Evolutionary conservation across 192 early-diverging fungal genomes (phyloP).

Genomic region (Allomyces macrogynus): DNA sequence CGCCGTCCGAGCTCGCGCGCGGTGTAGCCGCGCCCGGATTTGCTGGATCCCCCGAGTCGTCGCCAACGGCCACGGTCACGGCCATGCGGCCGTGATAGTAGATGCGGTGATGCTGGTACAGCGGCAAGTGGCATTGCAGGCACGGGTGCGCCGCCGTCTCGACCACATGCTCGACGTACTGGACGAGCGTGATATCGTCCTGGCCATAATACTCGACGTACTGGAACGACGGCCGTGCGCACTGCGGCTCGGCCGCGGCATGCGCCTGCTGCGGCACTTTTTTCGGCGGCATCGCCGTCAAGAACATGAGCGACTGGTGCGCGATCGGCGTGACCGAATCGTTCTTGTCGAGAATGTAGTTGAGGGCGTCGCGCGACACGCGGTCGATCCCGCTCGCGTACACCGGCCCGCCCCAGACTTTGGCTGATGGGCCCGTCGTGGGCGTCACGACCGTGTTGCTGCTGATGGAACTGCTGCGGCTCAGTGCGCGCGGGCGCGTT

Average conservation of each 20-base stretch:
- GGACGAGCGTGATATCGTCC: constrained; percentile 67
- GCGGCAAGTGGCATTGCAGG: constrained; percentile 51
- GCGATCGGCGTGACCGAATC: neutral
- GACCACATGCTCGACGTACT: constrained; percentile 58
- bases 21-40: neutral
- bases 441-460: constrained; percentile 20
- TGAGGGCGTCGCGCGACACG: neutral
- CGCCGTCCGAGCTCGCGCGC: neutral
- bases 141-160: constrained; percentile 33
- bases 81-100: constrained; percentile 70
- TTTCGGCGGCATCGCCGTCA: neutral
- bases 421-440: constrained; percentile 21
- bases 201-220: constrained; percentile 59
- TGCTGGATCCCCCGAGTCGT: constrained; percentile 1
- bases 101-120: constrained; percentile 60
- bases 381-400: neutral
- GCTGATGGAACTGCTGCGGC: constrained; percentile 15
- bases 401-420: neutral
- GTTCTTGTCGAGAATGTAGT: neutral
- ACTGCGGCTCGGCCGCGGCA: constrained; percentile 8
- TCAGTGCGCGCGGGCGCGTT: neutral
- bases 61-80: constrained; percentile 54
- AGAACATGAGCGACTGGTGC: neutral
- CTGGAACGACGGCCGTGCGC: constrained; percentile 40
- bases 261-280: neutral